Evolutionary conservation across 1,139 yeast genomes (phyloP), one percentile per base, ranked within the genome.

Genomic region (Yamadazyma dushanensis): DNA sequence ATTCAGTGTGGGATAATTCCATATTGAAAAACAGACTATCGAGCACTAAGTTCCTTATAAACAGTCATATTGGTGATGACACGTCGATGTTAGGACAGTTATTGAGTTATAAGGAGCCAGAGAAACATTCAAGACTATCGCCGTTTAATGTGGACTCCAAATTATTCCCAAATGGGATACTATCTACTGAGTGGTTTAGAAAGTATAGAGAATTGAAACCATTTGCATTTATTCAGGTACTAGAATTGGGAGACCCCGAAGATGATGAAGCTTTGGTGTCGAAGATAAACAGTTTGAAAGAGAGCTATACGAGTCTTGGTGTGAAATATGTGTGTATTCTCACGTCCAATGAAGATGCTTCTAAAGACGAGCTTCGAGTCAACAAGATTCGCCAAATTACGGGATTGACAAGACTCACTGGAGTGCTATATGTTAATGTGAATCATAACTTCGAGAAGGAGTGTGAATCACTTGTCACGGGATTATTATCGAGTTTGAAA

Each of bases 101-200:
- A n/a, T 4, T 19, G 10, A 24, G 10, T 13, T 20, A 31, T 25
- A 30, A 36, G 17, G 30, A 21, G 16, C n/a, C 27, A 8, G 47
- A 48, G 8, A 47, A 38, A 3, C 70, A 67, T 43, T 60, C 70
- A 8, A 32, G 36, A 3, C 34, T 59, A 3, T 67, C 74, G 0
- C 76, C 76, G 0, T 66, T 70, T 49, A 58, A 66, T 38, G 43
- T 53, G 3, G 35, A 50, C 5, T 67, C 74, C 0, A 66, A 59
- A 27, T 46, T 70, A 30, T 70, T 59, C 34, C 76, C 76, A 23
- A 69, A 70, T 41, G 76, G 76, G 1, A 59, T 70, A 6, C 44
- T 70, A 8, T 57, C 66, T 8, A 42, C 44, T 1, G 43, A 49
- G 20, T 70, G 76, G 76, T 58, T 70, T 34, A 39, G 41, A 19